Evolutionary conservation across 2,329 filamentous ascomycete genomes (phyloP), one percentile per base, ranked within the genome.

Genomic region (Xylariales sp.): DNA sequence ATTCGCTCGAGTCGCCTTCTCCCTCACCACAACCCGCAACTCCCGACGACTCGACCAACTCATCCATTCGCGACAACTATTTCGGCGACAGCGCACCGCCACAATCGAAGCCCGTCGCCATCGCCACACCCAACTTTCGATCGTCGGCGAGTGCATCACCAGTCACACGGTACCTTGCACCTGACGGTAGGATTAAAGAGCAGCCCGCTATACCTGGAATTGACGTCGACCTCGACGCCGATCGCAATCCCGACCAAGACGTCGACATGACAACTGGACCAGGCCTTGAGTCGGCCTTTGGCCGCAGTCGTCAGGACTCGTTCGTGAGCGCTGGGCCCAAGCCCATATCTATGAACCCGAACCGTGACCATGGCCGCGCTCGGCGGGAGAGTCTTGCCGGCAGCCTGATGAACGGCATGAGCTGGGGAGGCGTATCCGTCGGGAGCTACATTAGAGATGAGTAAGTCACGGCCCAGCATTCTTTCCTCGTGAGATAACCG

Each of bases 401-500:
- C 36, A 84, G 80, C 57, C 63, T 83, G 44, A 80, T 82, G 67
- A 85, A 82, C 49, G 90, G 91, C 55, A 89, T 95, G 83, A 96
- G 90, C 66, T 98, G 91, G 90, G 91, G 91, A 59, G 91, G 90
- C 51, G 81, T 95, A 46, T 97, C 91, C 7, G 88, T 97, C 51
- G 91, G 91, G 48, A 97, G 91, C 59, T 97, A 94, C 74, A 93
- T 98, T 64, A 79, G 88, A 64, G 91, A 98, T 69, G 93, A 98
- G 93, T 98, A 81, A 81, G 91, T 84, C 39, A 42, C 28, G 36
- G 19, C 14, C 33, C 42, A 29, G 39, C 35, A 36, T 24, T 29
- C 32, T 20, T 16, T 10, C 35, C 43, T 46, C 43, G 33, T 38
- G 33, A 33, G 24, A 27, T 8, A 8, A 43, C 20, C 38, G 29